Evolutionary conservation across 2,329 filamentous ascomycete species (phyloP).

Genomic region (Ascochyta viciae-villosae): DNA sequence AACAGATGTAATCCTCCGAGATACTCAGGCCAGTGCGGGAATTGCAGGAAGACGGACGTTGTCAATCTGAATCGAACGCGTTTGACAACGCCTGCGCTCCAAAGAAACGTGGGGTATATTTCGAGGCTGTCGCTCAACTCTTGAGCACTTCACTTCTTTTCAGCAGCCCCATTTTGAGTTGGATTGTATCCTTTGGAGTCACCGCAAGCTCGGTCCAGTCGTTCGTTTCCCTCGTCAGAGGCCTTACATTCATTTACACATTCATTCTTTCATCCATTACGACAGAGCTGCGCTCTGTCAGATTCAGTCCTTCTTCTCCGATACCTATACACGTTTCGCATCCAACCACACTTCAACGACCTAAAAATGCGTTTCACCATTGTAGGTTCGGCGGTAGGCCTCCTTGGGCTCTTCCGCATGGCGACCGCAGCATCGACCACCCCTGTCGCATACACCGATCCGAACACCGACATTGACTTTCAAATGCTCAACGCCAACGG

Average conservation of each 20-base stretch:
- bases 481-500: slow-evolving; percentile 15
- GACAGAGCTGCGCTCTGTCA: slow-evolving; percentile 17
- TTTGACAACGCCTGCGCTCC: background rate
- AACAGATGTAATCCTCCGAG: slow-evolving; percentile 15
- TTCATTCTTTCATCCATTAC: slow-evolving; percentile 12
- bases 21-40: slow-evolving; percentile 16
- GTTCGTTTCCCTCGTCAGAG: slow-evolving; percentile 18
- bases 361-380: slow-evolving; percentile 19
- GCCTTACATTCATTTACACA: slow-evolving; percentile 22
- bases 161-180: slow-evolving; percentile 11
- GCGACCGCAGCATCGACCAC: slow-evolving; percentile 10
- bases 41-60: slow-evolving; percentile 7
- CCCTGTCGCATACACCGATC: slow-evolving; percentile 20
- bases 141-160: slow-evolving; percentile 1
- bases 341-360: background rate
- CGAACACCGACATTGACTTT: slow-evolving; percentile 22
- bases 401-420: slow-evolving; percentile 15
- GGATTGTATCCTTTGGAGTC: slow-evolving; percentile 13
- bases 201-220: slow-evolving; percentile 21
- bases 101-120: slow-evolving; percentile 14
- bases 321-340: slow-evolving; percentile 2
- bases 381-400: slow-evolving; percentile 18
- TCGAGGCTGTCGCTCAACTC: slow-evolving; percentile 7
- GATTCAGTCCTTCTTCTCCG: background rate
- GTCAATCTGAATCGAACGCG: slow-evolving; percentile 7